Percentiles rank a stretch among this genome's conserved stretches.
Conservation (phyloP, 2,329 filamentous ascomycete species). For the Aspergillus viridinutans region DNA sequence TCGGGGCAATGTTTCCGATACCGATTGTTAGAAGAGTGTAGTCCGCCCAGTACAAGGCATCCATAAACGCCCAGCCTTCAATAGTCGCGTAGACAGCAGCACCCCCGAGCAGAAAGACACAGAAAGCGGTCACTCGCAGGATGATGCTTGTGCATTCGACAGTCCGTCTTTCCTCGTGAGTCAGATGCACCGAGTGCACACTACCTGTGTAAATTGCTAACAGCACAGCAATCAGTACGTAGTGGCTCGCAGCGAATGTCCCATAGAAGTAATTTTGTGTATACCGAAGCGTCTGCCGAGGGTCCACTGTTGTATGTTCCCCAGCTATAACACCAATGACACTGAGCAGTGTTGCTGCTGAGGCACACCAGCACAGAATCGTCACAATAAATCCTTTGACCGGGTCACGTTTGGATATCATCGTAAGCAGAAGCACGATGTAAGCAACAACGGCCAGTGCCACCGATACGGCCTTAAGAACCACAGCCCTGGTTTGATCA, state of each 20-base stretch:
- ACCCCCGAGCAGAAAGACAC: not conserved
- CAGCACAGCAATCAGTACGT: not conserved
- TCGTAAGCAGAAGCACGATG: not conserved
- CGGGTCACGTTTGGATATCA: not conserved
- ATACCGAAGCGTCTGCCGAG: not conserved
- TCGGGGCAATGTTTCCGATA: constrained; percentile 49
- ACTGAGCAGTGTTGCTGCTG: not conserved
- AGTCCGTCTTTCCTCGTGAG: not conserved
- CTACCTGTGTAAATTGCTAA: not conserved
- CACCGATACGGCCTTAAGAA: constrained; percentile 1
- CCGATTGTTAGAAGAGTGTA: constrained; percentile 55
- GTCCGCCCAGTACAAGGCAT: constrained; percentile 54
- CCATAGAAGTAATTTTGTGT: constrained; percentile 7
- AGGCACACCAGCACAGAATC: not conserved
- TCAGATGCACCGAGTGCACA: not conserved
- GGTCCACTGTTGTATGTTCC: not conserved
- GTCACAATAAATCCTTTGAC: not conserved
- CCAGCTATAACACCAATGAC: not conserved
- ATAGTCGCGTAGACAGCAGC: constrained; percentile 3
- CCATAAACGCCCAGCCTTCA: constrained; percentile 26
- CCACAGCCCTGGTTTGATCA: not conserved
- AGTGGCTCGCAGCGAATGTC: constrained; percentile 1
- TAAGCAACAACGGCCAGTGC: not conserved
- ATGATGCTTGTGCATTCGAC: constrained; percentile 2
- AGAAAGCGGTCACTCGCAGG: not conserved